Percentiles rank a stretch among this genome's conserved stretches.
phyloP scores from a whole-genome alignment of 805 yeast species.

The Blastobotrys terrestris region DNA sequence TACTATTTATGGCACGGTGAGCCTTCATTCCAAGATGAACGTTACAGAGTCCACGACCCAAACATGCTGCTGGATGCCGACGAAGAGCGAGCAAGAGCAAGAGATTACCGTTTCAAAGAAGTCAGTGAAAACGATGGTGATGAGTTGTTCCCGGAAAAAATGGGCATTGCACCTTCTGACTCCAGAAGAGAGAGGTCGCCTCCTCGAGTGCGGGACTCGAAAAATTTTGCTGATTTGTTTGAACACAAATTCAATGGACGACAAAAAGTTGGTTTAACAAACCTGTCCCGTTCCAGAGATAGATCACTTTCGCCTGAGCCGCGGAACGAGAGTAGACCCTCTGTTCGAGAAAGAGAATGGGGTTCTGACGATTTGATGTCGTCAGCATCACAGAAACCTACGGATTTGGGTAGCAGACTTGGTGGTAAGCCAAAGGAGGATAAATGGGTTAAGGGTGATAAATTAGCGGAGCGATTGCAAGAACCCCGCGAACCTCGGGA shows the following conservation, averaged over 20 bases:
- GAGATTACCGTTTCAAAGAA: neutral
- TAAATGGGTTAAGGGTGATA: slow-evolving; percentile 14
- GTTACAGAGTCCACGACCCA: slow-evolving; percentile 14
- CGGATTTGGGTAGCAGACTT: neutral
- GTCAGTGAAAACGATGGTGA: slow-evolving; percentile 24
- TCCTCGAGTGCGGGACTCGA: slow-evolving; percentile 8
- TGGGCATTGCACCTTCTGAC: slow-evolving; percentile 12
- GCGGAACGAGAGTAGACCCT: no score
- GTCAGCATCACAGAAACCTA: neutral
- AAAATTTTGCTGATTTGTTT: slow-evolving; percentile 34
- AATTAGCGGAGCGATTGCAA: slow-evolving; percentile 1
- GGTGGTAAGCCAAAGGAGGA: slow-evolving; percentile 1
- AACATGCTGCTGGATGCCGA: slow-evolving; percentile 8
- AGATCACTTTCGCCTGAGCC: slow-evolving; percentile 8
- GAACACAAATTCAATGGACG: slow-evolving; percentile 25
- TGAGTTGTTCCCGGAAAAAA: slow-evolving; percentile 35
- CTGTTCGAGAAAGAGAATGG: slow-evolving; percentile 2
- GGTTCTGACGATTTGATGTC: neutral
- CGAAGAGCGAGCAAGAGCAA: slow-evolving; percentile 10
- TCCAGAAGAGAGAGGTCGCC: slow-evolving; percentile 4
- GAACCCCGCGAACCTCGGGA: neutral
- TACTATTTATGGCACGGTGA: slow-evolving; percentile 68
- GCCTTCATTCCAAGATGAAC: slow-evolving; percentile 40
- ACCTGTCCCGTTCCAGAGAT: neutral
- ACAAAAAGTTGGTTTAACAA: slow-evolving; percentile 1